Evolutionary conservation across 352 stramenopile genomes (phyloP), one percentile per base, ranked within the genome.

Genomic region (Globisporangium paroecandrum): DNA sequence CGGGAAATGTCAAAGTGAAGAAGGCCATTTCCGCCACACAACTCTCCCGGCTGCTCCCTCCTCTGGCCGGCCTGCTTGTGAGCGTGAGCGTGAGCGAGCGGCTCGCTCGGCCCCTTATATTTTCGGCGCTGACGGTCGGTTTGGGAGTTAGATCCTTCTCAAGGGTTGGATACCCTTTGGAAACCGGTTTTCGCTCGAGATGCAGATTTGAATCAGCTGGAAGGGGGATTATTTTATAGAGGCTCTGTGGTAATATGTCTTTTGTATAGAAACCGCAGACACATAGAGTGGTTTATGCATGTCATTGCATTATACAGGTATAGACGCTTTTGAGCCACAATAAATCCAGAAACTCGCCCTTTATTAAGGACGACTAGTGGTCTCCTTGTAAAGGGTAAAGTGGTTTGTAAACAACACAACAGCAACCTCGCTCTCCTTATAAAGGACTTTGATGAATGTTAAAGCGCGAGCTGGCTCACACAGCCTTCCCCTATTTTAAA

Each of bases 1-100:
- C 15, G 55, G 55, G 29, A 61, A 61, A 47, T 61, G 55, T 18
- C 55, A 59, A 22, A 43, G 27, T n/a, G 27, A 41, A 43, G 29
- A 13, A 22, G 27, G 18, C 8, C 20, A 36, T 58, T 29, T 34
- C 51, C 22, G 22, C 51, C 51, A 58, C 51, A 34, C 51, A 57
- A 29, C n/a, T 9, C 29, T 32, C 29, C 29, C 29, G 29, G 29
- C 29, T 32, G 29, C 29, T 32, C 29, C 29, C 29, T 32, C 29
- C 29, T 32, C 29, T 32, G 36, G 34, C 34, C 34, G 34, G 34
- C 34, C 34, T 10, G 34, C 34, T 9, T 13, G 9, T 13, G 9
- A 41, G 34, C 8, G 2, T 10, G 34, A 41, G 34, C 12, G 34
- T 7, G 34, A 15, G 34, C 9, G 10, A 43, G 36, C 36, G 36